A percentile compares a stretch with the other conserved stretches of the same genome.
Evolutionary conservation across 2,329 filamentous ascomycete genomes (phyloP).

Genomic region (Exophiala sp.): DNA sequence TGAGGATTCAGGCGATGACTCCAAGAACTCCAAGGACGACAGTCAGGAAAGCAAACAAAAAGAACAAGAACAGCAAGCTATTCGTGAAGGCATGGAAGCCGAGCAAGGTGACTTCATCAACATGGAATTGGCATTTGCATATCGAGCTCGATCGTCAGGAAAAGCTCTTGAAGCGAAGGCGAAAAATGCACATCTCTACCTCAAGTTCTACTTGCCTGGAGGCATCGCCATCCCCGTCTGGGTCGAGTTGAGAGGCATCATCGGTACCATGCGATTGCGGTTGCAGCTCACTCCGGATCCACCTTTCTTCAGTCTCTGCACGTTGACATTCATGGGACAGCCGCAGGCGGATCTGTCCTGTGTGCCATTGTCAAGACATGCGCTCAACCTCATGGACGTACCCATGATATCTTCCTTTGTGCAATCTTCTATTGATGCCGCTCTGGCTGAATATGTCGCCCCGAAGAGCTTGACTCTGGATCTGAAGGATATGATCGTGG

Average conservation of each 20-base stretch:
- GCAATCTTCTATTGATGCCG: slow-evolving; percentile 69
- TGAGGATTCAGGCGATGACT: slow-evolving; percentile 30
- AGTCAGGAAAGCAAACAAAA: slow-evolving; percentile 40
- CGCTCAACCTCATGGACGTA: slow-evolving; percentile 70
- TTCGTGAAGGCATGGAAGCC: slow-evolving; percentile 64
- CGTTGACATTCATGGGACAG: slow-evolving; percentile 70
- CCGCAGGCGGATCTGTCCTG: slow-evolving; percentile 69
- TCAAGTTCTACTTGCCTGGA: slow-evolving; percentile 67
- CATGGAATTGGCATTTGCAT: slow-evolving; percentile 70
- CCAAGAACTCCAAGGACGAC: slow-evolving; percentile 34
- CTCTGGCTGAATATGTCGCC: slow-evolving; percentile 71
- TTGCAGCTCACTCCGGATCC: slow-evolving; percentile 72
- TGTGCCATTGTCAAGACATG: slow-evolving; percentile 65
- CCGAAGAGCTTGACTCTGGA: slow-evolving; percentile 72
- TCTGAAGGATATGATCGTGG: slow-evolving; percentile 72
- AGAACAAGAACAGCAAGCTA: slow-evolving; percentile 34
- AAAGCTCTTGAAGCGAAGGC: slow-evolving; percentile 60
- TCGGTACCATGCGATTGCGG: slow-evolving; percentile 67
- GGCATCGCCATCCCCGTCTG: slow-evolving; percentile 61
- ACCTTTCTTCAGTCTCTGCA: slow-evolving; percentile 72
- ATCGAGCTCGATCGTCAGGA: slow-evolving; percentile 60
- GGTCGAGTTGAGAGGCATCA: slow-evolving; percentile 69
- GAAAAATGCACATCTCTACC: slow-evolving; percentile 68
- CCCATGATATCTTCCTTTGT: slow-evolving; percentile 73
- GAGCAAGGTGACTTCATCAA: slow-evolving; percentile 78